Percentiles rank a stretch among this genome's conserved stretches.
Conservation (phyloP, 371 early-diverging fungal species). For the Smittium mucronatum region DNA sequence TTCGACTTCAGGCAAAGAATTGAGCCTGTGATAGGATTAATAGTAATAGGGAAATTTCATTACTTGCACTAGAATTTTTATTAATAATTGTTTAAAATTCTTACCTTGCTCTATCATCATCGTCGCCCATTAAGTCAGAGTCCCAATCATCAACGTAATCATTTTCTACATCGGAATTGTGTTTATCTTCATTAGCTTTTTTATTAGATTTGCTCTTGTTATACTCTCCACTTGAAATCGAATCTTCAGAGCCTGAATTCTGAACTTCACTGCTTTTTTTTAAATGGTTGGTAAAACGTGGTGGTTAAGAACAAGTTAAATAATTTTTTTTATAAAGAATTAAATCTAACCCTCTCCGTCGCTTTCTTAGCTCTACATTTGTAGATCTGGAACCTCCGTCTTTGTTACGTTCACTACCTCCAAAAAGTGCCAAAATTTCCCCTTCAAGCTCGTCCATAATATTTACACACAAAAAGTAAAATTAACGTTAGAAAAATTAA, state of each 20-base stretch:
- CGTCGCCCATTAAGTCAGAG: constrained; percentile 59
- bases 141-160: constrained; percentile 58
- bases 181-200: background rate
- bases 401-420: constrained; percentile 1
- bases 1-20: constrained; percentile 56
- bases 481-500: no score
- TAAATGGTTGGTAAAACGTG: no score
- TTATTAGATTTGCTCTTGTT: background rate
- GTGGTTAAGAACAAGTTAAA: background rate
- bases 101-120: constrained; percentile 43
- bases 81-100: background rate
- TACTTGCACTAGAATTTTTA: background rate
- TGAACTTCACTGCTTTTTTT: no score
- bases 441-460: constrained; percentile 13
- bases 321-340: background rate
- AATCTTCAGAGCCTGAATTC: no score
- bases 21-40: constrained; percentile 27
- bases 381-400: background rate
- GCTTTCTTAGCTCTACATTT: background rate
- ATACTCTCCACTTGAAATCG: background rate
- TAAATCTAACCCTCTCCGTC: constrained; percentile 5
- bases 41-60: background rate
- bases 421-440: constrained; percentile 12
- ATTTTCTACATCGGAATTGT: constrained; percentile 34
- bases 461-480: no score